These are phyloP conservation scores for Paramecium bursaria DNA, from an alignment of 73 alveolate genomes.

Conservation along the genomic window DNA sequence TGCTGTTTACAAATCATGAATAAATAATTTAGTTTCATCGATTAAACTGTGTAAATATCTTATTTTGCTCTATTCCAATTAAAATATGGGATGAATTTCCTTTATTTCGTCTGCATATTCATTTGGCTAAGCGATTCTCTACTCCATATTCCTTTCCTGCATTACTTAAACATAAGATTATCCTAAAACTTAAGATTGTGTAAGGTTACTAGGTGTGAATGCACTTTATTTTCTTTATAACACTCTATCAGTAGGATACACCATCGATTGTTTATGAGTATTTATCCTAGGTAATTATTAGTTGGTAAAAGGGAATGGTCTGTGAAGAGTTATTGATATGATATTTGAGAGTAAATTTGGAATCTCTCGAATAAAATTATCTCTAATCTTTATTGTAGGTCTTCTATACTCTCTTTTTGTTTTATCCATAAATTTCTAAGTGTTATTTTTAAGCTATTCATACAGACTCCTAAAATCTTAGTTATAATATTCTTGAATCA, in stretches of 20 bases:
- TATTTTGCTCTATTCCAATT: constrained; percentile 1
- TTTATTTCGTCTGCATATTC: background rate
- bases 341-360: constrained; percentile 8
- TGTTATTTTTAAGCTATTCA: background rate
- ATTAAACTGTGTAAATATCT: constrained; percentile 37
- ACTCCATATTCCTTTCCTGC: background rate
- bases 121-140: background rate
- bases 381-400: constrained; percentile 37
- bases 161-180: constrained; percentile 35
- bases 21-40: background rate
- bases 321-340: constrained; percentile 19
- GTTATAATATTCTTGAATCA: constrained; percentile 8
- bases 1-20: constrained; percentile 19
- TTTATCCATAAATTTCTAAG: constrained; percentile 1
- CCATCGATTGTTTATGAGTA: too few species aligned
- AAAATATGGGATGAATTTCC: background rate
- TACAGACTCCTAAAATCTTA: constrained; percentile 6
- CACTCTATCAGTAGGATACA: too few species aligned
- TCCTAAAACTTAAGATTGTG: background rate
- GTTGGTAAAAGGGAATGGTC: background rate
- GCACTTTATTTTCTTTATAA: constrained; percentile 18
- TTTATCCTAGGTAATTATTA: background rate
- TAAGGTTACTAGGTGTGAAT: background rate
- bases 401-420: constrained; percentile 35
- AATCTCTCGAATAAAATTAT: constrained; percentile 17